Evolutionary conservation across 148 eudicot species (phyloP), one percentile per base, ranked within the genome.

Genomic region (Spergularia marina): DNA sequence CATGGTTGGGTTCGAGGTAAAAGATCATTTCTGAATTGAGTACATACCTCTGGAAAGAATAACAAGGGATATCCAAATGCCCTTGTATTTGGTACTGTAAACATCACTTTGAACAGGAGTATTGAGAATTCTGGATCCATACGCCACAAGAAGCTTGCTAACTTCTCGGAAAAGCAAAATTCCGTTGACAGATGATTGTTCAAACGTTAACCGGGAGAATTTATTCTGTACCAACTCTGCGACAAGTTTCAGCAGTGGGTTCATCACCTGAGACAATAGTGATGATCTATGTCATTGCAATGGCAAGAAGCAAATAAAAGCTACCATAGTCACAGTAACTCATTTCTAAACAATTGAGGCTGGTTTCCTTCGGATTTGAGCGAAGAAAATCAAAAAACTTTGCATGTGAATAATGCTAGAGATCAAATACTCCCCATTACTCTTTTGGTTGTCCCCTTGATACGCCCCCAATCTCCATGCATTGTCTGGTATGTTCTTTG

Each of bases 121-220:
- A 71, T 89, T 74, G 65, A 92, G 78, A 66, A 85, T 85, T 76
- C 94, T 87, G 70, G 97, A 86, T 76, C 98, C 98, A 82, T 95
- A 95, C 68, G 94, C 92, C 81, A 92, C 94, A 57, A 91, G 81
- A 72, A 92, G 63, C 68, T 92, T 95, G 92, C 98, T 95, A 74
- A 92, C 91, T 88, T 95, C 98, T 73, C 97, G 89, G 78, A 95
- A 95, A 75, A 95, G 96, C 72, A 95, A 87, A 85, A 95, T 92
- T 77, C 96, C 96, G 78, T 90, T 92, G 44, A 96, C 90, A 71
- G 98, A 95, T 21, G 94, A 89, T 10, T 87, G 85, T 75, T 92
- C 98, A 85, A 95, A 95, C 7, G 84, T 82, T 73, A 95, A 65
- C 49, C 98, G 89, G 59, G 90, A 93, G 74, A 90, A 78, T 80